Percentiles rank a stretch among this genome's conserved stretches.
These are phyloP conservation scores for Linum trigynum DNA, from an alignment of 345 rosid genomes.

Conservation along the genomic window DNA sequence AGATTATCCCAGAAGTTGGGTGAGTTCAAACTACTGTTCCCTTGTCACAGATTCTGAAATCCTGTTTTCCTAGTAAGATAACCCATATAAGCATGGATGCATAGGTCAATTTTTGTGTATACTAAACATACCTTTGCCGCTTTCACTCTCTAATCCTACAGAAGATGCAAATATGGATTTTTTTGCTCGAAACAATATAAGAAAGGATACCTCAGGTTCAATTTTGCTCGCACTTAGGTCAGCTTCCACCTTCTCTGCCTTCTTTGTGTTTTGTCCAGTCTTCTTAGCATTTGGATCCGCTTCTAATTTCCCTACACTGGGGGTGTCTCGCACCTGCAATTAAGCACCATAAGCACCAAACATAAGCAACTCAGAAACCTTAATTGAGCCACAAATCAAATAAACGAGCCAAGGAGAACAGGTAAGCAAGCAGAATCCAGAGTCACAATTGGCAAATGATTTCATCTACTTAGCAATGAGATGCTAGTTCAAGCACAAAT, in stretches of 20 bases:
- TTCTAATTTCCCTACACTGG: slow-evolving; percentile 32
- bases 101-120: too few species aligned
- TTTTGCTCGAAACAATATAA: neutral
- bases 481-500: too few species aligned
- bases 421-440: neutral
- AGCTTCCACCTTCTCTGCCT: slow-evolving; percentile 26
- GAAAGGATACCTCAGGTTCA: slow-evolving; percentile 36
- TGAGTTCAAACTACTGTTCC: too few species aligned
- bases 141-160: neutral
- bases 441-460: too few species aligned
- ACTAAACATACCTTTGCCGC: too few species aligned
- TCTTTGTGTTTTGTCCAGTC: slow-evolving; percentile 27
- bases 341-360: slow-evolving; percentile 3
- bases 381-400: neutral
- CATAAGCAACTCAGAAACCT: neutral
- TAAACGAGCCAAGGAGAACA: neutral
- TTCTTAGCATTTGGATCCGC: slow-evolving; percentile 39
- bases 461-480: too few species aligned
- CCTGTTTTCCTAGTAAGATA: too few species aligned
- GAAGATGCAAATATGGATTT: neutral
- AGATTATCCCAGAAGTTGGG: too few species aligned
- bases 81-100: too few species aligned
- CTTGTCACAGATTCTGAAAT: too few species aligned
- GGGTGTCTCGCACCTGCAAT: slow-evolving; percentile 29
- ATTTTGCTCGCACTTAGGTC: slow-evolving; percentile 29